Base-by-base conservation (phyloP, 164 flowering plant species). In the Kingdonia uniflora region DNA sequence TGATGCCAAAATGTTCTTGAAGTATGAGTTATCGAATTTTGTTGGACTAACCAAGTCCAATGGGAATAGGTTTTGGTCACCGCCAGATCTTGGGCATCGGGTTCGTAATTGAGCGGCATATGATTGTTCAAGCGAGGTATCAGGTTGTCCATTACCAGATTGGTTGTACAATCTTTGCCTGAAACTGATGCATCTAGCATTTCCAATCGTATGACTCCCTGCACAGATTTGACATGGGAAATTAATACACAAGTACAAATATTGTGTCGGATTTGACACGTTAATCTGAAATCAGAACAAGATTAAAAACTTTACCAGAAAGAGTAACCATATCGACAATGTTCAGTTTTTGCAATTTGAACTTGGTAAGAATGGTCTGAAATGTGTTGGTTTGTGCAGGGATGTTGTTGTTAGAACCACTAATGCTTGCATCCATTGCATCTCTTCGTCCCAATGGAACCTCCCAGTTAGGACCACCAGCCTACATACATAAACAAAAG, bases 161-260 rank as follows among this genome's bases (percentile, higher is more conserved):
- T 85, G 95, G 76, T 85, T 84, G 95, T 92, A 88, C 4, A 92
- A 81, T 71, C 99, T 84, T 56, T 88, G 96, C 76, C 92, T 79
- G 80, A 88, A 84, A 64, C 77, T 73, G 23, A 86, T 74, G 79
- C 98, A 92, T 50, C 96, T 68, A 5, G 96, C 43, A 24, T 73
- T 60, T 61, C 98, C 98, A 1, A 92, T 86, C 22, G 98, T 88
- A 80, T 92, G 98, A 69, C 98, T 82, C 52, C 98, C 98, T 92
- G 79, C 52, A 60, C 19, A 2, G n/a, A 29, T 29, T 29, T 29
- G 6, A 8, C 8, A 29, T n/a, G 35, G 35, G 35, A 29, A 29
- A 29, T 3, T 29, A 29, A 29, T 29, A 29, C 8, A 8, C 35
- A 29, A 29, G 35, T 29, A 3, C 8, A 29, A 29, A 4, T 29